Evolutionary conservation across 495 filamentous ascomycete genomes (phyloP), one percentile per base, ranked within the genome.

Genomic region (Patellaria atrata): DNA sequence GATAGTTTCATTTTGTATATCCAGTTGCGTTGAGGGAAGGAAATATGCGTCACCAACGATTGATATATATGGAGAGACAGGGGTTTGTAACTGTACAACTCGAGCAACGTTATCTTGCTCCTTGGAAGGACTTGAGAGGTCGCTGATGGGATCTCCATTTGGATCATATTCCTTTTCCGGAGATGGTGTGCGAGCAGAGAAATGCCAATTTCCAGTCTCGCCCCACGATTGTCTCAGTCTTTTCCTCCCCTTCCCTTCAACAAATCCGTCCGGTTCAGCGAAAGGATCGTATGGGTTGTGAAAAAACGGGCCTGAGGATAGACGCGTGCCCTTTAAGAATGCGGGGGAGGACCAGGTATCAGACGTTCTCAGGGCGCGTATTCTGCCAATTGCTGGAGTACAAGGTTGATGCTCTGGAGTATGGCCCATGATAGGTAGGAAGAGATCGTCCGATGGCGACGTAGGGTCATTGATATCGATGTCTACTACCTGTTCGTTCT

Each of bases 311-410:
- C 70, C 71, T 37, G 70, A 71, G 1, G 73, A 79, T 4, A 71
- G 52, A 27, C 77, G 64, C 12, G 64, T 59, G 16, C 75, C 62
- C 44, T 74, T 81, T 13, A 81, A 45, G 41, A 91, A 89, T 5
- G 79, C 80, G 4, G 84, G 83, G 4, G 85, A 89, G 14, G 66
- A 59, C 63, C 71, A 89, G 22, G 65, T 60, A 35, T 59, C 54
- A 8, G 22, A 14, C 15, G 33, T 30, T 26, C 17, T 27, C 12
- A n/a, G n/a, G n/a, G n/a, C n/a, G n/a, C n/a, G n/a, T n/a, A n/a
- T n/a, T n/a, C n/a, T n/a, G n/a, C n/a, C n/a, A n/a, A n/a, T n/a
- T n/a, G n/a, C n/a, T n/a, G n/a, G n/a, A n/a, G n/a, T n/a, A n/a
- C n/a, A n/a, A n/a, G n/a, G n/a, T n/a, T n/a, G n/a, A n/a, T n/a